Conservation (phyloP, 2,329 filamentous ascomycete species). For the Colletotrichum filicis region DNA sequence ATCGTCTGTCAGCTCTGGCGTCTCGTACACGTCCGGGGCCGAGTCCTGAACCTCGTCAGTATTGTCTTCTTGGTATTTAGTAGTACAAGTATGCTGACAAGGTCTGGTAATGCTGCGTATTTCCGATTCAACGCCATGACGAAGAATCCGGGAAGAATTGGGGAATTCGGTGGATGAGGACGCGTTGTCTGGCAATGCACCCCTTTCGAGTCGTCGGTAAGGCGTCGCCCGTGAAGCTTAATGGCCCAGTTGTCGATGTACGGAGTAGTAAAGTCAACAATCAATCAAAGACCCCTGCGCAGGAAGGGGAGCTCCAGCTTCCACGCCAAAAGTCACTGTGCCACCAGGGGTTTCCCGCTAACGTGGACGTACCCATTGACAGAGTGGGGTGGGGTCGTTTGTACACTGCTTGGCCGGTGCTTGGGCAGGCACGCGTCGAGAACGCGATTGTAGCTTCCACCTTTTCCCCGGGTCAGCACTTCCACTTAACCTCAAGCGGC, state of each 20-base stretch:
- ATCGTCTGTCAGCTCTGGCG: constrained; percentile 90
- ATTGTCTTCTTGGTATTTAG: neutral
- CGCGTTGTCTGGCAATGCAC: neutral
- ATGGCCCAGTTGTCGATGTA: neutral
- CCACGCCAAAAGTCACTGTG: constrained; percentile 3
- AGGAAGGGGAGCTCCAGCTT: constrained; percentile 13
- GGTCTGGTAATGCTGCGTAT: constrained; percentile 83
- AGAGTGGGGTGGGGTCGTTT: constrained; percentile 22
- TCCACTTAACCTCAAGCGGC: constrained; percentile 15
- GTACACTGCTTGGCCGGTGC: neutral
- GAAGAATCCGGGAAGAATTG: neutral
- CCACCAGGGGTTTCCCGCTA: constrained; percentile 18
- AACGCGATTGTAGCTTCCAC: constrained; percentile 23
- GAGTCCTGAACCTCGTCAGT: constrained; percentile 72
- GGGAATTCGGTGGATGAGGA: neutral
- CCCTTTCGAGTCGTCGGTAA: neutral
- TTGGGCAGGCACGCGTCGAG: constrained; percentile 18
- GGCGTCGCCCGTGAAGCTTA: neutral
- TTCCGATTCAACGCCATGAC: constrained; percentile 81
- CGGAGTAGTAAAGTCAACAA: neutral
- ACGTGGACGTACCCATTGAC: neutral
- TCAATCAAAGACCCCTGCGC: constrained; percentile 1
- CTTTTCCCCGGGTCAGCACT: constrained; percentile 1
- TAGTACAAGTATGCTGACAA: constrained; percentile 59
- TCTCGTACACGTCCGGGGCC: constrained; percentile 96